A percentile compares a stretch with the other conserved stretches of the same genome.
phyloP scores from a whole-genome alignment of 2,329 filamentous ascomycete species.

The Monosporascus sp. region DNA sequence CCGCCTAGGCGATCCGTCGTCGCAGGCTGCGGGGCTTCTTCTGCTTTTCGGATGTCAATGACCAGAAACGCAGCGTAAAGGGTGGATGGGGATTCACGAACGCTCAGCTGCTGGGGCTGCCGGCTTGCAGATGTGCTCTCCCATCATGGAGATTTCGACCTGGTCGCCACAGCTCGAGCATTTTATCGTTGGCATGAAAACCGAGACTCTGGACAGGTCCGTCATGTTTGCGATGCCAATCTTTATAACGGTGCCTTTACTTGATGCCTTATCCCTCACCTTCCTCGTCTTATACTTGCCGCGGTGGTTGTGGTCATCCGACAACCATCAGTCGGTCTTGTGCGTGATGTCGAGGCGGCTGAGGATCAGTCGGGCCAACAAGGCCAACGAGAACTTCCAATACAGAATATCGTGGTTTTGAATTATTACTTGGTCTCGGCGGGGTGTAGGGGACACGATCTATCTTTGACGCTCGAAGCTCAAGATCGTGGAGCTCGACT shows the following conservation, averaged over 20 bases:
- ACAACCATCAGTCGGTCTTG: not conserved
- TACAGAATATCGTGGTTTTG: too few relatives aligned
- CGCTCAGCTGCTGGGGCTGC: conserved; percentile 41
- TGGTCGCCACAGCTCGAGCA: conserved; percentile 74
- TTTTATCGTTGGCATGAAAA: conserved; percentile 78
- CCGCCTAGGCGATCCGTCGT: conserved; percentile 28
- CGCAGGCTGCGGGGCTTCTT: conserved; percentile 14
- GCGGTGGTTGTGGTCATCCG: conserved; percentile 12
- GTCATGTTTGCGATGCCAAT: conserved; percentile 37
- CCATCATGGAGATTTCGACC: conserved; percentile 81
- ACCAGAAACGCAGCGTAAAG: conserved; percentile 6
- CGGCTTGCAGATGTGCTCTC: conserved; percentile 69
- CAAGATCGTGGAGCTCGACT: not conserved
- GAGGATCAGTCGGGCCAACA: not conserved
- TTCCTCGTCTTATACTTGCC: conserved; percentile 8
- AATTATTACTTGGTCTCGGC: not conserved
- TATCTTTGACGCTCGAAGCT: not conserved
- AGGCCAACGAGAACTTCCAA: not conserved
- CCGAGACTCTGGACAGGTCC: conserved; percentile 51
- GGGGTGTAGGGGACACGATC: not conserved
- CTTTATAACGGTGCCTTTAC: conserved; percentile 7
- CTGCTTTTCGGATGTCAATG: conserved; percentile 7
- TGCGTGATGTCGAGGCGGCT: not conserved
- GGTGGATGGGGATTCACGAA: conserved; percentile 14
- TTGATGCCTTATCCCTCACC: conserved; percentile 8